Conservation (phyloP, 2,329 filamentous ascomycete genomes). For the Fusarium piperis region DNA sequence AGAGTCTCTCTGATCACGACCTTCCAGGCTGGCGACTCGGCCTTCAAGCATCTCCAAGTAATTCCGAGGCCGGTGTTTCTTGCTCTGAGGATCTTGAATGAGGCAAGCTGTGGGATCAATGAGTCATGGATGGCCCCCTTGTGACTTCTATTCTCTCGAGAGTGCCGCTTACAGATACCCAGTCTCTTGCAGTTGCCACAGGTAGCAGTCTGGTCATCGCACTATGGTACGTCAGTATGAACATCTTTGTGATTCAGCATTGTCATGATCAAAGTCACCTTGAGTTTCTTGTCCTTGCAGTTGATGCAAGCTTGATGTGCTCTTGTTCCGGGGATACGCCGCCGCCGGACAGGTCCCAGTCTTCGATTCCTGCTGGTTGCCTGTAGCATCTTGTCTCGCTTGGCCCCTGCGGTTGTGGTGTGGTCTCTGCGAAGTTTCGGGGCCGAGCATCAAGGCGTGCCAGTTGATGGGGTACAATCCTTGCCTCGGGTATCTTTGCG, state of each 20-base stretch:
- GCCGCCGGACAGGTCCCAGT: neutral
- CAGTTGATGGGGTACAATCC: too few species aligned
- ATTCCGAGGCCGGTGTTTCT: conserved; percentile 41
- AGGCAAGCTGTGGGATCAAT: conserved; percentile 18
- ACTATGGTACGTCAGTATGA: too few species aligned
- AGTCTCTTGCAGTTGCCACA: neutral
- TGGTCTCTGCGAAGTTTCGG: too few species aligned
- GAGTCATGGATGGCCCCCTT: too few species aligned
- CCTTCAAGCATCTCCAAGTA: conserved; percentile 44
- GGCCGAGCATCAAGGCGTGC: too few species aligned
- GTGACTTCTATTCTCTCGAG: too few species aligned
- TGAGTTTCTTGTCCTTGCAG: conserved; percentile 12
- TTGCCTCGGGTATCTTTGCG: too few species aligned
- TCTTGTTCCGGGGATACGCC: neutral
- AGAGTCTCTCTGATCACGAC: neutral
- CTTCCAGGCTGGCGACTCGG: conserved; percentile 40
- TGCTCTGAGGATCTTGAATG: conserved; percentile 42
- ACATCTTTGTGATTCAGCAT: too few species aligned
- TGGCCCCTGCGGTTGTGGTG: too few species aligned
- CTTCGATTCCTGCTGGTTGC: neutral
- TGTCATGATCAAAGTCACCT: too few species aligned
- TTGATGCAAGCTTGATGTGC: neutral
- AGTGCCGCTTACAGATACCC: neutral
- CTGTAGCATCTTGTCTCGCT: neutral
- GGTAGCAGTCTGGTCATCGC: neutral